These are phyloP conservation scores for Aspergillus ustus DNA, from an alignment of 2,329 filamentous ascomycete genomes.

Conservation along the genomic window DNA sequence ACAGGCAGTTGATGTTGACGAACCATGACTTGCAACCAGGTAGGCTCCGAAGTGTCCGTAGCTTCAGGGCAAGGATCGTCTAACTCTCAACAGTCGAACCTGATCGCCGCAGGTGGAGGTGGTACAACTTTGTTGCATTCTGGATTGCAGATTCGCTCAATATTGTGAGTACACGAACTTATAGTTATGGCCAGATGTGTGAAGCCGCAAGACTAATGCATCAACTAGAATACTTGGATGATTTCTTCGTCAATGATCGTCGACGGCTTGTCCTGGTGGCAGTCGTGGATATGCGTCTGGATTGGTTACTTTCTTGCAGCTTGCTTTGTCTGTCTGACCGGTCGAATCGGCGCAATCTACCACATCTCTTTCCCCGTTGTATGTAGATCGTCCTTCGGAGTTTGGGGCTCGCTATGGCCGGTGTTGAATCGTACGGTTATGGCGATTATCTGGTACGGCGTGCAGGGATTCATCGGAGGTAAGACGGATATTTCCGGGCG, in stretches of 20 bases:
- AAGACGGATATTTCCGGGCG: constrained; percentile 21
- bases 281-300: constrained; percentile 88
- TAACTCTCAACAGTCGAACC: constrained; percentile 67
- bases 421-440: constrained; percentile 88
- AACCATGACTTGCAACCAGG: constrained; percentile 78
- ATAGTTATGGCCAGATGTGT: background rate
- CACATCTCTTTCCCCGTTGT: constrained; percentile 89
- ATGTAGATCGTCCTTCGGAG: constrained; percentile 77
- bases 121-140: constrained; percentile 87
- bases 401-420: constrained; percentile 88
- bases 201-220: constrained; percentile 1
- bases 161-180: constrained; percentile 55
- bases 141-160: constrained; percentile 87
- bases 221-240: constrained; percentile 82
- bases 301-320: constrained; percentile 79
- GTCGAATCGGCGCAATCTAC: constrained; percentile 82
- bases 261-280: constrained; percentile 84
- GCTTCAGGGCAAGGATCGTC: constrained; percentile 9
- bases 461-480: constrained; percentile 73
- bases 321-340: constrained; percentile 75
- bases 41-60: constrained; percentile 30
- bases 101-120: constrained; percentile 78
- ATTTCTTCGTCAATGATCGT: constrained; percentile 83
- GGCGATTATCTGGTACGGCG: constrained; percentile 86
- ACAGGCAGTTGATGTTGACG: constrained; percentile 81